Base-by-base conservation (phyloP, 176 grass and related monocot species). In the Oryza meridionalis region DNA sequence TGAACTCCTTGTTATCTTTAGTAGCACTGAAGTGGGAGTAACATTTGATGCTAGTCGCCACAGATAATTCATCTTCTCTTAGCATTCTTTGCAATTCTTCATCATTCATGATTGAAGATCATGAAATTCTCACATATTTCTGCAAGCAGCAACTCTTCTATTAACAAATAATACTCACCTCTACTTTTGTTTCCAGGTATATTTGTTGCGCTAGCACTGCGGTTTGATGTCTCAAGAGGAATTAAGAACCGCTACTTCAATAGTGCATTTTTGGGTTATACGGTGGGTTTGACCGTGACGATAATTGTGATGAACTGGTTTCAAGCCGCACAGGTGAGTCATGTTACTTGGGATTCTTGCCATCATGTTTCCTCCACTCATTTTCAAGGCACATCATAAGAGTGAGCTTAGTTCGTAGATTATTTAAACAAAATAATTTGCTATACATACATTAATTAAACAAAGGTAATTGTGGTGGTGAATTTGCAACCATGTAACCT, bases 251-350 rank as follows among this genome's bases (percentile, higher is more conserved):
- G 84, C 13, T 99, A 99, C 40, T 96, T 96, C 42, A 90, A 82
- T 16, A 94, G 96, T 83, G 93, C 93, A 63, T 99, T 96, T 88
- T 73, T 90, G 81, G 96, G 96, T 76, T 96, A 96, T 44, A 73
- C 75, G 9, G 77, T 72, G 19, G 96, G 96, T 67, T 69, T 99
- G 84, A 79, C 82, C 2, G 69, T 90, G 70, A 95, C 96, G 8
- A 92, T 96, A 83, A 65, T 87, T 85, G 91, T 95, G 50, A 99
- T 96, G 96, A 99, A 99, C 76, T 95, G 93, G 93, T 94, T 99
- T 83, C 93, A 94, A 86, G 96, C 96, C 21, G 96, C 91, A 43
- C 96, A 96, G 89, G 96, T 90, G 75, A 80, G 70, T 82, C 71
- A 9, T 69, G 19, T 6, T 29, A 70, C 49, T 44, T 21, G 32